phyloP scores from a whole-genome alignment of 768 basidiomycete genomes.

The Thelephora aurantiotincta region DNA sequence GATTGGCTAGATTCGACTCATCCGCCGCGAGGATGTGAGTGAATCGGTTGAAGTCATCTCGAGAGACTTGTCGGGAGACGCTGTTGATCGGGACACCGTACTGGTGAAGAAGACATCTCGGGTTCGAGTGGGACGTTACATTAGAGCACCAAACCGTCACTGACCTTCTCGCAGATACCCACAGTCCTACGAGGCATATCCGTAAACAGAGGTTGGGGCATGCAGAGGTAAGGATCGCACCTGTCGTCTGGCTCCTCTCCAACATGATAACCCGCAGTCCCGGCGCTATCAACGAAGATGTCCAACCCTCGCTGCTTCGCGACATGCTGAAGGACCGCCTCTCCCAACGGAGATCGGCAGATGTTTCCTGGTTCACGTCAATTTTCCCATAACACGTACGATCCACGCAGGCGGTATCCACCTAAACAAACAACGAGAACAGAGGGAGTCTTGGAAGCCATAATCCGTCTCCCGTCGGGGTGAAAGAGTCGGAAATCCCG shows the following conservation, averaged over 20 bases:
- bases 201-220: not conserved
- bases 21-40: constrained; percentile 84
- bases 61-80: constrained; percentile 46
- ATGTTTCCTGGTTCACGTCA: constrained; percentile 36
- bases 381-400: not conserved
- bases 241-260: constrained; percentile 77
- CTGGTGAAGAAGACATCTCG: constrained; percentile 22
- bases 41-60: constrained; percentile 58
- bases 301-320: constrained; percentile 53
- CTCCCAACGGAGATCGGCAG: constrained; percentile 86
- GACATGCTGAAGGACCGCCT: constrained; percentile 66
- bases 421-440: constrained; percentile 67
- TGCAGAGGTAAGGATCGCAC: constrained; percentile 21
- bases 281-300: constrained; percentile 69
- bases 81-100: constrained; percentile 60
- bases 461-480: too few species aligned
- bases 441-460: constrained; percentile 12
- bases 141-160: constrained; percentile 1
- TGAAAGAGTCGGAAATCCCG: too few species aligned
- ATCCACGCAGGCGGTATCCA: not conserved
- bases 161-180: constrained; percentile 55
- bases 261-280: constrained; percentile 73
- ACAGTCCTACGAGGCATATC: constrained; percentile 36
- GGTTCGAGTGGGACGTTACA: not conserved
- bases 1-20: constrained; percentile 51